phyloP scores from a whole-genome alignment of 2,329 filamentous ascomycete species.

The Pseudogymnoascus sp. region DNA sequence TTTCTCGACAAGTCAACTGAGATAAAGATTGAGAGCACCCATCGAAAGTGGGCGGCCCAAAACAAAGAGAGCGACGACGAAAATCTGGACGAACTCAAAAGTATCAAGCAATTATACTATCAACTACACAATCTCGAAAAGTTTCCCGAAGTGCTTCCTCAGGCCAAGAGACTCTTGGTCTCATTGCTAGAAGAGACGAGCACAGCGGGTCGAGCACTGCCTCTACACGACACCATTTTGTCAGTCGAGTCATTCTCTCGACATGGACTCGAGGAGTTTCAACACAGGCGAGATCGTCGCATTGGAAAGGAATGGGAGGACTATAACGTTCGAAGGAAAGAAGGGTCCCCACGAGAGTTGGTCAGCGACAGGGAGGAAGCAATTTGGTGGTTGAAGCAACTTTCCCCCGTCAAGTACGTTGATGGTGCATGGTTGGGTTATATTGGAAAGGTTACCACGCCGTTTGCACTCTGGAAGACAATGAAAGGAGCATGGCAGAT shows the following conservation, averaged over 20 bases:
- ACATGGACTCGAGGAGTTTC: slow-evolving; percentile 26
- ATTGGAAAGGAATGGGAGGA: slow-evolving; percentile 31
- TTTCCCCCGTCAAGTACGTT: slow-evolving; percentile 39
- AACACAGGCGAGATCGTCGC: slow-evolving; percentile 26
- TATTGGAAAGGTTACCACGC: slow-evolving; percentile 38
- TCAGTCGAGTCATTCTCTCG: slow-evolving; percentile 28
- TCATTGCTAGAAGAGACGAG: slow-evolving; percentile 31
- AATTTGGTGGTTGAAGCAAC: slow-evolving; percentile 34
- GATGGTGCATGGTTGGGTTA: slow-evolving; percentile 44
- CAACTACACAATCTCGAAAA: slow-evolving; percentile 37
- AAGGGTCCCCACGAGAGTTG: slow-evolving; percentile 31
- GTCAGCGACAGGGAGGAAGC: slow-evolving; percentile 32
- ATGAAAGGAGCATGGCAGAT: slow-evolving; percentile 42
- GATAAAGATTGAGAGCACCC: slow-evolving; percentile 8
- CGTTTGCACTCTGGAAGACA: slow-evolving; percentile 33
- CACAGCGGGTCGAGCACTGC: slow-evolving; percentile 18
- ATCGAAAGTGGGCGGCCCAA: slow-evolving; percentile 10
- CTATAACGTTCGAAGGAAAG: slow-evolving; percentile 20
- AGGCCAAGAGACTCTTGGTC: slow-evolving; percentile 30
- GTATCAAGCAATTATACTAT: slow-evolving; percentile 33
- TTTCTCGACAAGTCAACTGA: neutral
- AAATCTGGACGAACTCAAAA: slow-evolving; percentile 19
- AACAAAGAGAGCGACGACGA: slow-evolving; percentile 10
- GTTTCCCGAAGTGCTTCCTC: slow-evolving; percentile 30
- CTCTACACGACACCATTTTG: slow-evolving; percentile 26